Base-by-base conservation (phyloP, 1,139 yeast species). In the Pneumocystis carinii region DNA sequence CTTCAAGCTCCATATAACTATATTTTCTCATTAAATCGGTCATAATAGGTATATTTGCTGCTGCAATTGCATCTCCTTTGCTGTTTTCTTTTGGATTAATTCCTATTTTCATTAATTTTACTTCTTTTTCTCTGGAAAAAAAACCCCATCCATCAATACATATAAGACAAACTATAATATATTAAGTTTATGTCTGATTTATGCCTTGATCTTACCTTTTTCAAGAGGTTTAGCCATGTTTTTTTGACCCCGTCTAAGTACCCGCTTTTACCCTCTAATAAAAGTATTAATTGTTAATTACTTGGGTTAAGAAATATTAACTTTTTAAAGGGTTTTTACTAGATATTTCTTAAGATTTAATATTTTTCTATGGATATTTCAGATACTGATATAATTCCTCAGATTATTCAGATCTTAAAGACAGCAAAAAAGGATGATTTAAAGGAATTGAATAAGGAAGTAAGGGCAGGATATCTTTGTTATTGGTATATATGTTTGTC, bases 71-170 rank as follows among this genome's bases (percentile, higher is more conserved):
- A 42, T 67, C 64, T 19, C 67, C 68, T 41, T 62, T 60, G 19
- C n/a, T 36, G 35, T 66, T 66, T 35, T 61, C 61, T 42, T 59
- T 60, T 48, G 67, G 67, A 27, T 63, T 59, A 37, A 66, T 42
- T 3, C 55, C 55, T 48, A 48, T 48, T 10, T 48, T 6, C 6
- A 8, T 48, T 48, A 12, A 48, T 24, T 24, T 42, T 19, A 48
- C 12, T 12, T 3, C n/a, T 24, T 19, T 48, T 48, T 24, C 4
- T 12, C 1, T 12, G 15, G 4, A 48, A 48, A 48, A 48, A 8
- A 48, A n/a, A n/a, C 68, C 68, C 66, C 68, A 67, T 37, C 68
- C 68, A 62, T 66, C 68, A 64, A 32, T 35, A 55, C 41, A 61
- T 37, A 27, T 24, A 36, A 60, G 41, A n/a, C 59, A 58, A 58